Evolutionary conservation across 2,329 filamentous ascomycete genomes (phyloP).

Genomic region (Beauveria bassiana): DNA sequence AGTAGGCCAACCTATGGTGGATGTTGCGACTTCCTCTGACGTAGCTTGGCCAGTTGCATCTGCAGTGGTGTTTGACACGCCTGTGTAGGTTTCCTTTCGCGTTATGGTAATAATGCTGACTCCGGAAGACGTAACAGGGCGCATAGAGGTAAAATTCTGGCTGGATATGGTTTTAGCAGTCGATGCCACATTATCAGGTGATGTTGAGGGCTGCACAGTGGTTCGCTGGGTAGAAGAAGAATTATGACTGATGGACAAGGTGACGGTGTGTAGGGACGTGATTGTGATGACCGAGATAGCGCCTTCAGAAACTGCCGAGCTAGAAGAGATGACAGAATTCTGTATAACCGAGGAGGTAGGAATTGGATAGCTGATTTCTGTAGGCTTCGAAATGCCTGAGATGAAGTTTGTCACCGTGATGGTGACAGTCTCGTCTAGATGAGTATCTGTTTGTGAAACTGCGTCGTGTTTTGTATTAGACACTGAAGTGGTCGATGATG

Average conservation of each 20-base stretch:
- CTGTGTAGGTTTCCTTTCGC: not conserved
- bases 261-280: conserved; percentile 3
- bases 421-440: not conserved
- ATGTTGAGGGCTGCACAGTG: not conserved
- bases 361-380: not conserved
- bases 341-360: not conserved
- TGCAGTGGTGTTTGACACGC: not conserved
- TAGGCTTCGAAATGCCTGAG: not conserved
- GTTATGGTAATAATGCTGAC: conserved; percentile 2
- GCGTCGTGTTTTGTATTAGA: not conserved
- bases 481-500: not conserved
- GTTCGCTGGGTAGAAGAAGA: not conserved
- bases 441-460: not conserved
- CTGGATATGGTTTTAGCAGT: not conserved
- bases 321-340: not conserved
- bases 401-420: conserved; percentile 5
- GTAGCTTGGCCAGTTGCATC: not conserved
- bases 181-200: not conserved
- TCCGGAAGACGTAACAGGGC: not conserved
- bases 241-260: not conserved
- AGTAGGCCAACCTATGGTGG: not conserved
- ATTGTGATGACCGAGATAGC: not conserved
- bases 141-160: not conserved
- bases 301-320: not conserved
- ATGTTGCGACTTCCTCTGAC: not conserved